Evolutionary conservation across 495 filamentous ascomycete genomes (phyloP).

Genomic region (Hypoxylon trugodes): DNA sequence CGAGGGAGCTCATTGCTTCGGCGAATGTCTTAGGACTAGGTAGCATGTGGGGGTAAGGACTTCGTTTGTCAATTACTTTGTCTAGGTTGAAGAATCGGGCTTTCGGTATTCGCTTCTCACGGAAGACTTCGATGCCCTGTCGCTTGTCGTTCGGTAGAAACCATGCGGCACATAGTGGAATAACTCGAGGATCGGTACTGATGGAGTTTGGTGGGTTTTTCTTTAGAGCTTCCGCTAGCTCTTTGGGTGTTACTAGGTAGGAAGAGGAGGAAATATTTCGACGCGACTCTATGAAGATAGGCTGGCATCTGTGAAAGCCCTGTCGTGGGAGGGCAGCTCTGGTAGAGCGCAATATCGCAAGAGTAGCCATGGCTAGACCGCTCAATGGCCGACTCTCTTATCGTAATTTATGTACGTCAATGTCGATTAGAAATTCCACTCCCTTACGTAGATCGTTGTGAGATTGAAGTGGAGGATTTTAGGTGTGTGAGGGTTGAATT

Average conservation of each 20-base stretch:
- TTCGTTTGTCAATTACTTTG: slow-evolving; percentile 82
- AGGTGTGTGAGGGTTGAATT: slow-evolving; percentile 21
- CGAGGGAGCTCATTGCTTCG: slow-evolving; percentile 84
- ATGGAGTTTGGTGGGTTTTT: slow-evolving; percentile 77
- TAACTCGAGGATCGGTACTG: slow-evolving; percentile 77
- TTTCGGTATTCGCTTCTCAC: slow-evolving; percentile 77
- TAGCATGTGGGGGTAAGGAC: slow-evolving; percentile 96
- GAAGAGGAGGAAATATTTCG: slow-evolving; percentile 73
- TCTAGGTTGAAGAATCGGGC: slow-evolving; percentile 98
- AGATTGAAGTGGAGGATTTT: background rate
- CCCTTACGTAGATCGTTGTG: slow-evolving; percentile 7
- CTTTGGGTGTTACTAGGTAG: slow-evolving; percentile 84
- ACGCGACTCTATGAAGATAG: slow-evolving; percentile 32
- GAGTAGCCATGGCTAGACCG: slow-evolving; percentile 48
- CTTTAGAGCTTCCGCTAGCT: slow-evolving; percentile 81
- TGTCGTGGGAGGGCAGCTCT: slow-evolving; percentile 47
- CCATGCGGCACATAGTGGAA: slow-evolving; percentile 93
- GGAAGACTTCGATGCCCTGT: slow-evolving; percentile 79
- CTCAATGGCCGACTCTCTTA: slow-evolving; percentile 21
- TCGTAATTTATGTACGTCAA: slow-evolving; percentile 24
- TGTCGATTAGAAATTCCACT: slow-evolving; percentile 15
- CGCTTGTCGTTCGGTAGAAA: slow-evolving; percentile 91
- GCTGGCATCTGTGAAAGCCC: slow-evolving; percentile 31
- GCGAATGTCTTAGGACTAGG: slow-evolving; percentile 82
- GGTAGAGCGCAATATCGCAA: slow-evolving; percentile 47